Percentiles rank a stretch among this genome's conserved stretches.
Conservation (phyloP, 2,329 filamentous ascomycete genomes). For the Trichothecium sympodiale region DNA sequence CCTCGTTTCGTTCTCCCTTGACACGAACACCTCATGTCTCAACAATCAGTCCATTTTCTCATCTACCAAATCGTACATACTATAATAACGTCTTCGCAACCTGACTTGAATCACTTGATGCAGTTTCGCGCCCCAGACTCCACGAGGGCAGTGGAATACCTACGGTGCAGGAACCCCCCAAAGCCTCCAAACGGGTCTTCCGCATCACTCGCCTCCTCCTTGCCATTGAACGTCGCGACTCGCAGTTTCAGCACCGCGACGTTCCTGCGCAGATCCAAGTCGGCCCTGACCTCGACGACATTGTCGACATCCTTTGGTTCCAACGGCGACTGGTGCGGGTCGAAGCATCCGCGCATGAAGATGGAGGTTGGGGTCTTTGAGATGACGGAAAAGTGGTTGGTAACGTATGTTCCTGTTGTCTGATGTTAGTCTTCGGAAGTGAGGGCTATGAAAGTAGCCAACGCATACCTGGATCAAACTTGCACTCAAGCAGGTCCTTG, state of each 20-base stretch:
- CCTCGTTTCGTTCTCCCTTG: no score
- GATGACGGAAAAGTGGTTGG: conserved; percentile 1
- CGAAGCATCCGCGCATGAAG: conserved; percentile 3
- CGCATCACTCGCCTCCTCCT: not conserved
- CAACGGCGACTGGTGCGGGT: conserved; percentile 2
- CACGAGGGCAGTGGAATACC: conserved; percentile 2
- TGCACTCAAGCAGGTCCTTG: no score
- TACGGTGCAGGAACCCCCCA: conserved; percentile 1
- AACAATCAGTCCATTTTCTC: no score
- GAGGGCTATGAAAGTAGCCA: no score
- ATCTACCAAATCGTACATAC: no score
- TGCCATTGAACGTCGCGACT: conserved; percentile 1
- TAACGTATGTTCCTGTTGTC: conserved; percentile 1
- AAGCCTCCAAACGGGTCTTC: conserved; percentile 2
- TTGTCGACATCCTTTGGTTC: conserved; percentile 1
- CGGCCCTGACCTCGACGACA: not conserved
- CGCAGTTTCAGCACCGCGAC: conserved; percentile 1
- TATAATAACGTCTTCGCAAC: no score
- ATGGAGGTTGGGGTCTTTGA: conserved; percentile 1
- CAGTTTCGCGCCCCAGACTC: conserved; percentile 2
- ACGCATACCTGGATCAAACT: no score
- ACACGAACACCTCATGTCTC: no score
- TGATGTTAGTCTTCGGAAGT: no score
- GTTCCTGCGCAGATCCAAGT: not conserved
- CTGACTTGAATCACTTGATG: no score